Percentiles rank a stretch among this genome's conserved stretches.
These are phyloP conservation scores for Globisporangium iwayamae DNA, from an alignment of 352 stramenopile species.

Conservation along the genomic window DNA sequence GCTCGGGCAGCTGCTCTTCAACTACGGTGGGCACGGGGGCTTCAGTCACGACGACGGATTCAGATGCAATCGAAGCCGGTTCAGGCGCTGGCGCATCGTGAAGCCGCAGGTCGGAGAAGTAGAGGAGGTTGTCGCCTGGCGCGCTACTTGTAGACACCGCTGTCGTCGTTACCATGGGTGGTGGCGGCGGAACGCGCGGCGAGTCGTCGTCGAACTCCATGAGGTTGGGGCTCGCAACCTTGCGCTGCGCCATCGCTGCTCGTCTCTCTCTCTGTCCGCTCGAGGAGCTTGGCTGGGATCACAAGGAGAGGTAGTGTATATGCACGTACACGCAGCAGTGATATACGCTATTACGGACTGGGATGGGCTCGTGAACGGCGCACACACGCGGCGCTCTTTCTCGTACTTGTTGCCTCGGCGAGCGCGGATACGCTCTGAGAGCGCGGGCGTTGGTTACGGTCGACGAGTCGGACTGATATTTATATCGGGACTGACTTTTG, in stretches of 20 bases:
- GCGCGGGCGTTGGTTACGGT: background rate
- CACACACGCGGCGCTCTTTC: background rate
- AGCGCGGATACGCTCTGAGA: background rate
- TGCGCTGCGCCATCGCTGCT: constrained; percentile 12
- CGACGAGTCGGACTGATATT: no score
- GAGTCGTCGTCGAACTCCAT: constrained; percentile 47
- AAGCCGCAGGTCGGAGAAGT: constrained; percentile 16
- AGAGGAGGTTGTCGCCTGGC: background rate
- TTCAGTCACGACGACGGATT: background rate
- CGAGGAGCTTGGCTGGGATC: background rate
- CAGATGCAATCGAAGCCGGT: background rate
- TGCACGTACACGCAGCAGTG: background rate
- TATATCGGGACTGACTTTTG: background rate
- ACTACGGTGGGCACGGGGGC: no score
- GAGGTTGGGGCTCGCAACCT: constrained; percentile 30
- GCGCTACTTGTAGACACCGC: constrained; percentile 4
- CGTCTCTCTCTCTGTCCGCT: background rate
- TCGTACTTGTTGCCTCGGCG: background rate
- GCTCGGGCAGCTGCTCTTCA: constrained; percentile 9
- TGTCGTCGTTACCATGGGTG: constrained; percentile 9
- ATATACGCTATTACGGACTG: no score
- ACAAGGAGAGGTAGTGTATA: background rate
- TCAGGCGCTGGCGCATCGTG: constrained; percentile 1
- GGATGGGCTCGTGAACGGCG: no score
- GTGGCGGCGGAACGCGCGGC: constrained; percentile 3